These are phyloP conservation scores for Phytophthora melonis DNA, from an alignment of 352 stramenopile genomes.

Conservation along the genomic window DNA sequence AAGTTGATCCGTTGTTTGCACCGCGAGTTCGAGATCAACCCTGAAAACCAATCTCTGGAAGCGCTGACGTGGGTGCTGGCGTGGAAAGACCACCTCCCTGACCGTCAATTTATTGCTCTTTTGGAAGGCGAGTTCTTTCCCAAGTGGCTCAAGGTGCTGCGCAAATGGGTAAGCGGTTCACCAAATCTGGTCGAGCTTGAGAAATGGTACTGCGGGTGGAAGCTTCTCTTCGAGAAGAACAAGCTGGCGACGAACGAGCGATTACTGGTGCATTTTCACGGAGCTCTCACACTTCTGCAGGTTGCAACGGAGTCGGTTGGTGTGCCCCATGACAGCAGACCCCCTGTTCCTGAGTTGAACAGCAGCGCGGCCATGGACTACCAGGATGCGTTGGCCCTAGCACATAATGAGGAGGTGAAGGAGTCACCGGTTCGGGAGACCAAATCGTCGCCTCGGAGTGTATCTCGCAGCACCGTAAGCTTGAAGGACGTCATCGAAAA, in stretches of 20 bases:
- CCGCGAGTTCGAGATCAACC: conserved; percentile 85
- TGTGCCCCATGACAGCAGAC: conserved; percentile 17
- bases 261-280: conserved; percentile 84
- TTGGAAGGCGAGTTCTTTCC: conserved; percentile 94
- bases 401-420: conserved; percentile 41
- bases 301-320: conserved; percentile 41
- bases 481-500: conserved; percentile 89
- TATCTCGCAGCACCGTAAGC: conserved; percentile 63
- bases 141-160: conserved; percentile 89
- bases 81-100: conserved; percentile 74
- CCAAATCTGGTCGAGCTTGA: conserved; percentile 72
- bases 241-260: conserved; percentile 61
- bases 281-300: conserved; percentile 75
- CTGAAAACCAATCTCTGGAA: conserved; percentile 74
- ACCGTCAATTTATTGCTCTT: conserved; percentile 81
- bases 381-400: conserved; percentile 76
- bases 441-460: conserved; percentile 33
- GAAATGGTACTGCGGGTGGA: conserved; percentile 90
- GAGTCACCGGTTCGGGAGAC: conserved; percentile 24
- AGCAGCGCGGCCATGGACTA: conserved; percentile 65
- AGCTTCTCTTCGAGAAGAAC: conserved; percentile 78
- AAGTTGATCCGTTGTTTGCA: conserved; percentile 84
- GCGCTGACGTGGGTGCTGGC: conserved; percentile 75
- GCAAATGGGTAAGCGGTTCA: conserved; percentile 70
- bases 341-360: conserved; percentile 63